phyloP scores from a whole-genome alignment of 1,284 basidiomycete genomes.

The Ceratobasidium sp. region DNA sequence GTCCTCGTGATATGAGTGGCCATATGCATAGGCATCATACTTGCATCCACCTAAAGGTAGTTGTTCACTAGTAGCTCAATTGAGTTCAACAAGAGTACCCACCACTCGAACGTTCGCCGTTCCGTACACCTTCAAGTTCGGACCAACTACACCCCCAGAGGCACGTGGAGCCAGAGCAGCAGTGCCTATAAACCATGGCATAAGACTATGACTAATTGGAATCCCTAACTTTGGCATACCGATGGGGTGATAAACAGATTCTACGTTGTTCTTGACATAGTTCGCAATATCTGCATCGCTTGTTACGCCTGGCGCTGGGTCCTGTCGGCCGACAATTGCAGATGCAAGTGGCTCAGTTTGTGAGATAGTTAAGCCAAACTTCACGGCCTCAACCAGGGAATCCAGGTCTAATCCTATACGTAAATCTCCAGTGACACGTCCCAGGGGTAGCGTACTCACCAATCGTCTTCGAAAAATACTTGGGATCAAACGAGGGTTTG shows the following conservation, averaged over 20 bases:
- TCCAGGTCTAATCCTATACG: conserved; percentile 53
- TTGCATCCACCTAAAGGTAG: conserved; percentile 46
- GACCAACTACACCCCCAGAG: conserved; percentile 59
- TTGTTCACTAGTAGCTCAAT: not conserved
- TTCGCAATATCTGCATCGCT: conserved; percentile 44
- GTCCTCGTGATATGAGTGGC: conserved; percentile 58
- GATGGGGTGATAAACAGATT: conserved; percentile 54
- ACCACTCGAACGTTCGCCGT: conserved; percentile 55
- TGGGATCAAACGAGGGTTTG: conserved; percentile 30
- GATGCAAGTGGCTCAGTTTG: conserved; percentile 45
- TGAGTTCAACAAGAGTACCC: not conserved
- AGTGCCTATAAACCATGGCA: conserved; percentile 46
- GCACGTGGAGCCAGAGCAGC: conserved; percentile 56
- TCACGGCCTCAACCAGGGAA: conserved; percentile 57
- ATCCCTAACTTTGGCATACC: conserved; percentile 40
- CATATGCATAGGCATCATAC: conserved; percentile 58
- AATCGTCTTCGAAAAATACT: conserved; percentile 38
- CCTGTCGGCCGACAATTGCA: conserved; percentile 43
- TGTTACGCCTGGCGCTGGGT: conserved; percentile 34
- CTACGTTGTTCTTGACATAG: conserved; percentile 42
- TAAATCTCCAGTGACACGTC: conserved; percentile 52
- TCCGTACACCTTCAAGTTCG: conserved; percentile 57
- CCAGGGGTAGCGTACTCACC: not conserved
- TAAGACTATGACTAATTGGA: not conserved
- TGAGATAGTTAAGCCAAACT: conserved; percentile 54